A percentile compares a stretch with the other conserved stretches of the same genome.
phyloP scores from a whole-genome alignment of 1,284 basidiomycete species.

The Ceratobasidium papillatum region DNA sequence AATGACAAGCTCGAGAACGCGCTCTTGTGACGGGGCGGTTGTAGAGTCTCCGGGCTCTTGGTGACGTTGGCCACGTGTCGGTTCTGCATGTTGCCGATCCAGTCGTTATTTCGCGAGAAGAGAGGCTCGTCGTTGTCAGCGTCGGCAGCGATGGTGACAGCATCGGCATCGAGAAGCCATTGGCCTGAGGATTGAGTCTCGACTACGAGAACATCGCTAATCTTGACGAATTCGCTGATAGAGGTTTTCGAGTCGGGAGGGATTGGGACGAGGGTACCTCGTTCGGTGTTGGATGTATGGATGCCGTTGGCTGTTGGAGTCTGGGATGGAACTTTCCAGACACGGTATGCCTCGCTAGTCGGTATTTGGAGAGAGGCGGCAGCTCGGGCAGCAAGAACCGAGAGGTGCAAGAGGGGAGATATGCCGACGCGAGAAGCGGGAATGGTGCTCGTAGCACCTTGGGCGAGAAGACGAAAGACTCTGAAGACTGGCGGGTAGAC shows the following conservation, averaged over 20 bases:
- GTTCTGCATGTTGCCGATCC: conserved; percentile 8
- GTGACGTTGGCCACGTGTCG: neutral
- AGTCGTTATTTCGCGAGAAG: conserved; percentile 14
- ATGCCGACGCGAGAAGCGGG: conserved; percentile 46
- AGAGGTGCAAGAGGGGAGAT: conserved; percentile 43
- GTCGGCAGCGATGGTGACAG: conserved; percentile 10
- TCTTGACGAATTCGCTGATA: conserved; percentile 8
- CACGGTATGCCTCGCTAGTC: conserved; percentile 24
- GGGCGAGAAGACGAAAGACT: conserved; percentile 52
- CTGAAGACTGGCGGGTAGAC: conserved; percentile 77
- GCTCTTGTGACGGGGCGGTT: neutral
- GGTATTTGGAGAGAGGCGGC: conserved; percentile 37
- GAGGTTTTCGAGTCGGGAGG: conserved; percentile 1
- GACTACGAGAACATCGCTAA: conserved; percentile 20
- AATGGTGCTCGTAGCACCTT: conserved; percentile 1
- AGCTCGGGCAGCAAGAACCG: conserved; percentile 20
- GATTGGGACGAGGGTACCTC: neutral
- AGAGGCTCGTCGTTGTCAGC: conserved; percentile 23
- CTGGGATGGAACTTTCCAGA: conserved; percentile 39
- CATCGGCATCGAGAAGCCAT: conserved; percentile 1
- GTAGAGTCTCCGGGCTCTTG: neutral
- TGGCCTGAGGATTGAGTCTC: conserved; percentile 3
- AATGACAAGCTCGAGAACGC: conserved; percentile 1
- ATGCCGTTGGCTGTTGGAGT: conserved; percentile 15
- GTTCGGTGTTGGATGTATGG: neutral